Evolutionary conservation across 2,329 filamentous ascomycete species (phyloP).

Genomic region (Fusarium sp.): DNA sequence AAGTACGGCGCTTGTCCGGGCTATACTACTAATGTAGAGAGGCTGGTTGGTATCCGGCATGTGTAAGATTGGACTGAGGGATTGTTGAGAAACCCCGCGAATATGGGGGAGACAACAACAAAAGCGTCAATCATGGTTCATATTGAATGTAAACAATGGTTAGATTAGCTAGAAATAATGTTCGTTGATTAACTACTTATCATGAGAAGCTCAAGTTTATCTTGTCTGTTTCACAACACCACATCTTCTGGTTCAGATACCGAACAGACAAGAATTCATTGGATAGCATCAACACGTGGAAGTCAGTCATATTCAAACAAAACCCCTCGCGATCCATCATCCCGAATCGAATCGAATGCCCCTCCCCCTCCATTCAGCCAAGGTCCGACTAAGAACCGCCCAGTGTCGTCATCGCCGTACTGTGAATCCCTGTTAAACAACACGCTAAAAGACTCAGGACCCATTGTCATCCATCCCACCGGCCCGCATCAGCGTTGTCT

Average conservation of each 20-base stretch:
- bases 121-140: slow-evolving; percentile 22
- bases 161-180: neutral
- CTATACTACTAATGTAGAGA: slow-evolving; percentile 11
- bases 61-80: slow-evolving; percentile 32
- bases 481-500: slow-evolving; percentile 41
- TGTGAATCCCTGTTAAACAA: slow-evolving; percentile 20
- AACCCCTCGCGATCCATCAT: slow-evolving; percentile 38
- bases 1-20: slow-evolving; percentile 18
- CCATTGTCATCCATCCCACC: slow-evolving; percentile 41
- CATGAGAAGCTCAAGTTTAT: neutral
- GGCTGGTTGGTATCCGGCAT: slow-evolving; percentile 28
- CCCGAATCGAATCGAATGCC: slow-evolving; percentile 29
- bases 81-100: slow-evolving; percentile 38
- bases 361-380: slow-evolving; percentile 44
- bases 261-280: neutral
- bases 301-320: slow-evolving; percentile 27
- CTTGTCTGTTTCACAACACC: neutral
- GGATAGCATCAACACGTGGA: slow-evolving; percentile 28
- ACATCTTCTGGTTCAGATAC: neutral
- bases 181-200: neutral
- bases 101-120: slow-evolving; percentile 24
- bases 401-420: slow-evolving; percentile 48
- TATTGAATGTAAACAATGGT: neutral
- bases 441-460: slow-evolving; percentile 26
- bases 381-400: slow-evolving; percentile 28